Conservation (phyloP, 2,329 filamentous ascomycete genomes). For the Dendryphion nanum region DNA sequence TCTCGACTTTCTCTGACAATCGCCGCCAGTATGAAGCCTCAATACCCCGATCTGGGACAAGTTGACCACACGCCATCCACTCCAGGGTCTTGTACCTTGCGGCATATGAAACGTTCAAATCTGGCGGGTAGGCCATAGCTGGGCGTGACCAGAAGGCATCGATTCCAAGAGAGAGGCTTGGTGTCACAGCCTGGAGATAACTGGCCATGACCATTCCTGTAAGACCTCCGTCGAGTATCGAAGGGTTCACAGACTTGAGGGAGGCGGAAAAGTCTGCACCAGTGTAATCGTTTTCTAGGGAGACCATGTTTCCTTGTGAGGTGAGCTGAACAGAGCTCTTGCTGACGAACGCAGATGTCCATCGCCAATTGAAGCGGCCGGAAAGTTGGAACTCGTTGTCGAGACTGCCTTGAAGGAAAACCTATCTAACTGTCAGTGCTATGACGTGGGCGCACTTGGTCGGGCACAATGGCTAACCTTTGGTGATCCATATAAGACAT, state of each 20-base stretch:
- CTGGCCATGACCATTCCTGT: constrained; percentile 95
- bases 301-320: constrained; percentile 83
- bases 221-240: constrained; percentile 81
- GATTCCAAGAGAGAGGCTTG: constrained; percentile 79
- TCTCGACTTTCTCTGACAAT: constrained; percentile 92
- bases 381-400: constrained; percentile 89
- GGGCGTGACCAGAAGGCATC: constrained; percentile 93
- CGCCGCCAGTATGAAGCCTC: constrained; percentile 93
- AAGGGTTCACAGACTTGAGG: constrained; percentile 95
- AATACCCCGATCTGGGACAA: constrained; percentile 83
- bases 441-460: constrained; percentile 12
- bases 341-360: constrained; percentile 74
- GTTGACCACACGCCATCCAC: constrained; percentile 89
- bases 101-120: constrained; percentile 85
- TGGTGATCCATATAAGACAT: constrained; percentile 87
- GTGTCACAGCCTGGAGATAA: constrained; percentile 92
- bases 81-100: constrained; percentile 87
- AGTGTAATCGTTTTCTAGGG: constrained; percentile 93
- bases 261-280: constrained; percentile 91
- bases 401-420: constrained; percentile 93
- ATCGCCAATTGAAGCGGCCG: constrained; percentile 90
- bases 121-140: constrained; percentile 80
- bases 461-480: constrained; percentile 61
- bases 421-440: constrained; percentile 54
- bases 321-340: constrained; percentile 87